Percentiles rank a stretch among this genome's conserved stretches.
These are phyloP conservation scores for Fusarium redolens DNA, from an alignment of 2,329 filamentous ascomycete species.

Conservation along the genomic window DNA sequence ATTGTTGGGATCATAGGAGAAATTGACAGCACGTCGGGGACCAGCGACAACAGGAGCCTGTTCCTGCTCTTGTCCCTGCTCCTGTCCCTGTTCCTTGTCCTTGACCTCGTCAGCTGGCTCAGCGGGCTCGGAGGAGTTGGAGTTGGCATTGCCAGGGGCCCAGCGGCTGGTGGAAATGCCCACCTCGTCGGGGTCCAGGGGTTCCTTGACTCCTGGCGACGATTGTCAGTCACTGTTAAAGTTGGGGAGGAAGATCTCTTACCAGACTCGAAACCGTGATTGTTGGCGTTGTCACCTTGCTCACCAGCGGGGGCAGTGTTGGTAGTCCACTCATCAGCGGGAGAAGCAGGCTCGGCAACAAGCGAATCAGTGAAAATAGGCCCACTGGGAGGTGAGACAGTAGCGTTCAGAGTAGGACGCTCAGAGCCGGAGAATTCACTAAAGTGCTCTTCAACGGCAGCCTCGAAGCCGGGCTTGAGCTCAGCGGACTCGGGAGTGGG, in stretches of 20 bases:
- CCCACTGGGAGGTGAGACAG: no score
- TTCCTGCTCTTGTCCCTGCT: neutral
- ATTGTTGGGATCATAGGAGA: constrained; percentile 1
- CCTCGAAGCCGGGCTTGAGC: neutral
- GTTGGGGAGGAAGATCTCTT: neutral
- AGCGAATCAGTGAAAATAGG: neutral
- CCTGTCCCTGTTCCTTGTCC: neutral
- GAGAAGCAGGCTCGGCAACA: neutral
- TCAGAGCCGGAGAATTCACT: neutral
- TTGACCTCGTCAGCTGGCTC: neutral
- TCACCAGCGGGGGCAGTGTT: neutral
- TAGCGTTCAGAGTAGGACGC: neutral
- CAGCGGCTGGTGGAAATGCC: constrained; percentile 27
- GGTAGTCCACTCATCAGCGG: neutral
- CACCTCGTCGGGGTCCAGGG: neutral
- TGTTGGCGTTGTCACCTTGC: neutral
- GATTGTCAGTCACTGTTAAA: neutral
- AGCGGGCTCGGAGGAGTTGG: neutral
- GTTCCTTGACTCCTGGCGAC: neutral
- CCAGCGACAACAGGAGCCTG: neutral
- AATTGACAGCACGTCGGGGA: constrained; percentile 4
- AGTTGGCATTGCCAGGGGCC: neutral
- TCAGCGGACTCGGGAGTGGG: neutral
- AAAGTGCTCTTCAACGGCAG: neutral
- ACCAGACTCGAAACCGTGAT: neutral